Evolutionary conservation across 768 basidiomycete genomes (phyloP), one percentile per base, ranked within the genome.

Genomic region (Kwoniella dejecticola): DNA sequence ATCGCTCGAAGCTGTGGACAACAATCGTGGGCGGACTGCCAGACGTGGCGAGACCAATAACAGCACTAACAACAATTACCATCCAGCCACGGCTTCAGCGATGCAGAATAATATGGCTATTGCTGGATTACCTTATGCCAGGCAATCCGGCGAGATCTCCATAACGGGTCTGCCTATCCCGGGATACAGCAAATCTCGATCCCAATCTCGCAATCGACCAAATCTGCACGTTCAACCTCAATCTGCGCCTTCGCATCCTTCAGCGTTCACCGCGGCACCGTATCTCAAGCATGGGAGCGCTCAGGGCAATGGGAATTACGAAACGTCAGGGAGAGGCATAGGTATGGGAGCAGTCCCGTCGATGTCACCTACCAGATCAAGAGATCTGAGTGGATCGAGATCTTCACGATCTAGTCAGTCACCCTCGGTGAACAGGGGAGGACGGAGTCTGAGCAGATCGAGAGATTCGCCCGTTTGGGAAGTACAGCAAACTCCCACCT

Each of bases 401-500:
- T 54, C 53, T 13, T 49, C 52, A n/a, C 52, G 45, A 36, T 49
- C 64, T n/a, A 58, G 60, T 19, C 44, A 26, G 8, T 59, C 63
- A 33, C 56, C 56, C 3, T 62, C 60, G 12, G 52, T 46, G 12
- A 45, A 29, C 17, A 52, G 57, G 31, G 50, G 50, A 21, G 48
- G 56, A 13, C 31, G 60, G n/a, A 62, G 58, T 46, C 23, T 45
- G 23, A 57, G 56, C 21, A 47, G 33, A 46, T 61, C 64, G 44
- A 66, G 64, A 21, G 50, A 46, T 36, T 49, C 62, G 31, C 52
- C 53, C 12, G 40, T 29, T 4, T 41, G 54, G 33, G 53, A 42
- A 8, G 30, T 36, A 21, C 33, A 36, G 15, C 33, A 36, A 36
- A 36, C 33, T 36, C 33, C 23, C 19, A 44, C 19, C 17, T 38